Evolutionary conservation across 1,284 basidiomycete genomes (phyloP).

Genomic region (Entoloma clypeatum): DNA sequence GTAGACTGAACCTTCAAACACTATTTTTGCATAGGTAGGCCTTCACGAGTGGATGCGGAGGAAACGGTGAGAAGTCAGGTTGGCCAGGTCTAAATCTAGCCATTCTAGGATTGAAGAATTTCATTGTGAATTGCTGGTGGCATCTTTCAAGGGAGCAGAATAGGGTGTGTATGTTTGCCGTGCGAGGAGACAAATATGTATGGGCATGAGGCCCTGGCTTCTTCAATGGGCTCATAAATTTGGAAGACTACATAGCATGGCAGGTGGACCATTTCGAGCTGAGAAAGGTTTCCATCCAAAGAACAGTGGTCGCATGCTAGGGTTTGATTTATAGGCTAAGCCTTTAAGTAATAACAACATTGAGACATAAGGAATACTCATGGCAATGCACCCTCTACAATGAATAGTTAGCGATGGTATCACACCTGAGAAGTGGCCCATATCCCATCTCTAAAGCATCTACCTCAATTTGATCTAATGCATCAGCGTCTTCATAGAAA

Average conservation of each 20-base stretch:
- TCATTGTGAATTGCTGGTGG: conserved; percentile 1
- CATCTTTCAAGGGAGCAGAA: conserved; percentile 5
- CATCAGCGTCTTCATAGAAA: conserved; percentile 19
- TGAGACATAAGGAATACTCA: no score
- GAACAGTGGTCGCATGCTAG: conserved; percentile 1
- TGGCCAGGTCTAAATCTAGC: conserved; percentile 16
- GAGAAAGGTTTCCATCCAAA: background rate
- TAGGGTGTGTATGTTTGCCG: conserved; percentile 6
- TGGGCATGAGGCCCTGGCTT: conserved; percentile 3
- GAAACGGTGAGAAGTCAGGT: conserved; percentile 23
- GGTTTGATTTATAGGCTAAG: background rate
- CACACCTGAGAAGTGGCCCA: conserved; percentile 18
- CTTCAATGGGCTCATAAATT: background rate
- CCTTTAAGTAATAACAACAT: no score
- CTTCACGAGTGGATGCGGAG: conserved; percentile 17
- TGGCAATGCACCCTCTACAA: conserved; percentile 17
- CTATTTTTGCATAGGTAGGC: conserved; percentile 10
- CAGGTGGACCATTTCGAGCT: conserved; percentile 6
- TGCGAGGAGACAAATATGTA: conserved; percentile 2
- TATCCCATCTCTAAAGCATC: conserved; percentile 14
- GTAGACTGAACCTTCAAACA: background rate
- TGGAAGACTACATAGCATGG: conserved; percentile 4
- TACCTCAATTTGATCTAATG: conserved; percentile 17
- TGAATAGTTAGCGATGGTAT: conserved; percentile 8
- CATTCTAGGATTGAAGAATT: conserved; percentile 3